Evolutionary conservation across 768 basidiomycete species (phyloP), one percentile per base, ranked within the genome.

Genomic region (Tylopilus vinaceipallidus): DNA sequence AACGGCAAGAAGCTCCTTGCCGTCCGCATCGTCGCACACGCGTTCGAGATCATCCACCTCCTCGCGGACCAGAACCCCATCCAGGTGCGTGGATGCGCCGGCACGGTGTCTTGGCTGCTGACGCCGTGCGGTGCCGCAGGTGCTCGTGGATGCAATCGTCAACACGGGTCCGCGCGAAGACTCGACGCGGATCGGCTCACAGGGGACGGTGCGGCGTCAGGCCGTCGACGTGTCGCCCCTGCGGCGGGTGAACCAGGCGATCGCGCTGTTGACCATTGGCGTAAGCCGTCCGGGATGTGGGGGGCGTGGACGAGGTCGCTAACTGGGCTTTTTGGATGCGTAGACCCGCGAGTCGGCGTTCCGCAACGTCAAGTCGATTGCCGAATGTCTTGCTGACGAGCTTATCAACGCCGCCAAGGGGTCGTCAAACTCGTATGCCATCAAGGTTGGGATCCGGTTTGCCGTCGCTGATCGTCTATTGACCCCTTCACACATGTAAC

Each of bases 381-480:
- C 97, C 53, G 95, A 98, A 77, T 98, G 95, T 76, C 82, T 98
- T 45, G 95, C 97, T 53, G 97, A 98, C 71, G 97, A 99, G 73
- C 88, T 98, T 66, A 98, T 98, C 82, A 99, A 99, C 73, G 97
- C 97, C 46, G 97, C 95, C 58, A 98, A 99, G 80, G 97, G 97
- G 57, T 98, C 97, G 42, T 98, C 95, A 66, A 99, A 99, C 88
- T 98, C 95, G 47, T 99, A 98, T 71, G 95, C 95, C 55, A 99
- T 99, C 82, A 98, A 98, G 91, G 89, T n/a, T 90, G 38, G 39
- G 74, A 30, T 8, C 16, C 3, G 2, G 3, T 29, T 13, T 63
- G 27, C 13, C 10, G 8, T 30, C 7, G 19, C 45, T 1, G 6
- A 32, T 47, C 3, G 23, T 12, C 19, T 33, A 37, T 34, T 64